Base-by-base conservation (phyloP, 1,284 basidiomycete genomes). In the Sanghuangporus weigelae region DNA sequence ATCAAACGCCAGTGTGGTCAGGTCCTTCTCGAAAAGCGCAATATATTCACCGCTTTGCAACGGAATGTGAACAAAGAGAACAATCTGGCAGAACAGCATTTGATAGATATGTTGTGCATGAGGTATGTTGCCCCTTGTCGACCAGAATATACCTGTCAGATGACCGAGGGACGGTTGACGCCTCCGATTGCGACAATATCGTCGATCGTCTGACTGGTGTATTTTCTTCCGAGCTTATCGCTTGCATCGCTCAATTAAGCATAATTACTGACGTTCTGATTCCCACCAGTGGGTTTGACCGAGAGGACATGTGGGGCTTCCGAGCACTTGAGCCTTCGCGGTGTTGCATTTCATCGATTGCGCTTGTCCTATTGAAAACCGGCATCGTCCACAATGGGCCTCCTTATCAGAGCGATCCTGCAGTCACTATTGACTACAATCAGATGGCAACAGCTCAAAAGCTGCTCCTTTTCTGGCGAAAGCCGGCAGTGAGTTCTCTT, bases 91-190 rank as follows among this genome's bases (percentile, higher is more conserved):
- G 96, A 99, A 77, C 96, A 98, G 78, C 96, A 99, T 78, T 80
- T 99, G 68, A 99, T 99, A 76, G 97, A 99, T 78, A 99, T 99
- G 96, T 83, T 99, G 62, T 99, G 97, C 79, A 98, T 98, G 95
- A 96, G 93, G 95, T 95, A 73, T 65, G 82, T 48, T 40, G 42
- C 53, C 60, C 40, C 56, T 21, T 61, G 65, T 48, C 55, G 49
- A 58, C 38, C 53, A 35, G 42, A 35, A 14, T 11, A 62, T 50
- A 60, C 59, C 26, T 23, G 62, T 63, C 62, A 63, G 62, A 59
- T 63, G 62, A 63, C 31, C n/a, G n/a, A n/a, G n/a, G n/a, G n/a
- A n/a, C n/a, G n/a, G n/a, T n/a, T 53, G 16, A 12, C 56, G 31
- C 42, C 10, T 49, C 23, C 39, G 44, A 31, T 11, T 36, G 40